Evolutionary conservation across 2,329 filamentous ascomycete species (phyloP), one percentile per base, ranked within the genome.

Genomic region (Botrytis aclada): DNA sequence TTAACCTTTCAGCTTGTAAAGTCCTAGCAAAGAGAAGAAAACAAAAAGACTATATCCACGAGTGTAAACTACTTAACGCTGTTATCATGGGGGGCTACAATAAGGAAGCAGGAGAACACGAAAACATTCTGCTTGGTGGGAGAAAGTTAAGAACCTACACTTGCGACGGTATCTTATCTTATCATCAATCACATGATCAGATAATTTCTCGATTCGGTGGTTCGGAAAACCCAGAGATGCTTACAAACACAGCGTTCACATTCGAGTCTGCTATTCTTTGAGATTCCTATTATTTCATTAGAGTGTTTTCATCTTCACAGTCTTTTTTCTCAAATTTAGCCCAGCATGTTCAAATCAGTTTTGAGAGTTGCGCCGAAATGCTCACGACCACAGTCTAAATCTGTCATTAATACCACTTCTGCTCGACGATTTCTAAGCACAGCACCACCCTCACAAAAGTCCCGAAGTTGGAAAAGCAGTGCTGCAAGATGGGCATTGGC

Each of bases 381-480:
- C 72, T 73, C 76, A 47, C 22, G 75, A 20, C 70, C 73, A 14
- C 65, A 54, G 16, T 75, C 76, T 45, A 75, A 71, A 74, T 73
- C 72, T 47, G 41, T 73, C 34, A 54, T 77, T 34, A 71, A 69
- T 45, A 62, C 74, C 34, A 70, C 62, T 54, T 70, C 75, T 37
- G 63, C 84, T 64, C 83, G 86, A 75, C 85, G 88, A 76, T 86
- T 88, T 75, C 83, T 85, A 75, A 88, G 86, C 72, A 88, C 88
- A 72, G 80, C 83, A 75, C 84, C 86, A 71, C 84, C 91, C 5
- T 86, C 89, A 76, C 85, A 88, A 80, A 93, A 90, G 84, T 89
- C 89, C 79, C 86, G 93, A 81, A 92, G 90, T 81, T 97, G 93
- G 93, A 97, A 95, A 87, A 92, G 90, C 82, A 86, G 90, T 69